These are phyloP conservation scores for Magnolia kwangsiensis DNA, from an alignment of 164 flowering plant species.

Conservation along the genomic window DNA sequence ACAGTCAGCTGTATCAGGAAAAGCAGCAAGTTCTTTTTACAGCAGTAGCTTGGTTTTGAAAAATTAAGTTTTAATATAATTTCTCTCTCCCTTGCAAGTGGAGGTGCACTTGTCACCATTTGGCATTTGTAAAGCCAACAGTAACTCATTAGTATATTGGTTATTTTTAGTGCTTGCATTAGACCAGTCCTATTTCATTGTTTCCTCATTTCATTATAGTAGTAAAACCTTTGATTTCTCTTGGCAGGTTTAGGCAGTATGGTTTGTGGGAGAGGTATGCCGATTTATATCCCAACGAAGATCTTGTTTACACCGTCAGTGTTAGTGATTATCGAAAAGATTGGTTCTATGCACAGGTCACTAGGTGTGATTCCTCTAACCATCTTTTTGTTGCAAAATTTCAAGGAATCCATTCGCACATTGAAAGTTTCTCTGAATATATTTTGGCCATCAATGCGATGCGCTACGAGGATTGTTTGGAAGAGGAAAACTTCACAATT, in stretches of 20 bases:
- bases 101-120: too few relatives aligned
- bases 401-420: neutral
- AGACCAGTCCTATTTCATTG: neutral
- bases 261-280: conserved; percentile 86
- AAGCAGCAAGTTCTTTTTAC: too few relatives aligned
- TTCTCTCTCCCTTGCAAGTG: too few relatives aligned
- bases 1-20: too few relatives aligned
- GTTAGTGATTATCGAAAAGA: conserved; percentile 54
- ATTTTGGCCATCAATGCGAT: too few relatives aligned
- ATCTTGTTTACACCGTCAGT: conserved; percentile 57
- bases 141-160: too few relatives aligned
- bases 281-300: conserved; percentile 61
- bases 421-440: too few relatives aligned
- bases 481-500: too few relatives aligned
- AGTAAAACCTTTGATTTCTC: neutral
- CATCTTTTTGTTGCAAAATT: neutral
- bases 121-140: too few relatives aligned
- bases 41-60: too few relatives aligned
- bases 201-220: neutral
- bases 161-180: neutral
- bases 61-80: too few relatives aligned
- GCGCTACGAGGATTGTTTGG: too few relatives aligned
- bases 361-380: conserved; percentile 37
- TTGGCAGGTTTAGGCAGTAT: conserved; percentile 69
- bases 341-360: conserved; percentile 83